These are phyloP conservation scores for Hericium rajendrae DNA, from an alignment of 768 basidiomycete genomes.

Conservation along the genomic window DNA sequence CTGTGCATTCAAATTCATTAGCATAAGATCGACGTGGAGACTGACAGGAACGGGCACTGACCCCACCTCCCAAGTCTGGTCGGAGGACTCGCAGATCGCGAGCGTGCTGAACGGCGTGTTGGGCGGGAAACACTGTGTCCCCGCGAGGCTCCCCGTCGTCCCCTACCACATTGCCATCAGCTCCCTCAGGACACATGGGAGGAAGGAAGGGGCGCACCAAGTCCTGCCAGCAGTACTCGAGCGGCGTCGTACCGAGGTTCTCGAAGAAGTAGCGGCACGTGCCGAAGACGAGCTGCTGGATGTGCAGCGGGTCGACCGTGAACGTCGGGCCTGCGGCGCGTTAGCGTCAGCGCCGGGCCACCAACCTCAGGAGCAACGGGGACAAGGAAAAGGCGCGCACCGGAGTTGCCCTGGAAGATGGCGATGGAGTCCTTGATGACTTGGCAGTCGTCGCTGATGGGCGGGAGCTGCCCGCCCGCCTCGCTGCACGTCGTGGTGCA, in stretches of 20 bases:
- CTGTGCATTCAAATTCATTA: not conserved
- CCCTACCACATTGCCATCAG: not conserved
- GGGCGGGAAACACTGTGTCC: slow-evolving; percentile 14
- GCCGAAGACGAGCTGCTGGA: slow-evolving; percentile 15
- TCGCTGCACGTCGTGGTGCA: slow-evolving; percentile 12
- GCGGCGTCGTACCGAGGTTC: slow-evolving; percentile 12
- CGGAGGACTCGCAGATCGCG: not conserved
- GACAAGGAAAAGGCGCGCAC: too few relatives aligned
- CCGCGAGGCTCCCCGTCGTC: not conserved
- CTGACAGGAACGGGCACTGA: not conserved
- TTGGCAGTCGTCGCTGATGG: slow-evolving; percentile 10
- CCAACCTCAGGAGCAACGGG: too few relatives aligned
- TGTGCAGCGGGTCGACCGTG: slow-evolving; percentile 8
- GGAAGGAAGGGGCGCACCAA: slow-evolving; percentile 1
- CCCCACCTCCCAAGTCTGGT: slow-evolving; percentile 13
- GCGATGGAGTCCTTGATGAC: slow-evolving; percentile 13
- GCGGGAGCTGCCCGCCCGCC: slow-evolving; percentile 10
- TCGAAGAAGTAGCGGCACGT: slow-evolving; percentile 19
- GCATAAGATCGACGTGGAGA: not conserved
- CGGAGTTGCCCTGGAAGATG: slow-evolving; percentile 9
- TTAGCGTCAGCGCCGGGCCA: too few relatives aligned
- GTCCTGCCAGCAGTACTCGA: slow-evolving; percentile 16
- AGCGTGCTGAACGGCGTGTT: slow-evolving; percentile 7
- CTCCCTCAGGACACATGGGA: not conserved
- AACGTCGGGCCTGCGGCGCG: slow-evolving; percentile 1